Evolutionary conservation across 2,329 filamentous ascomycete genomes (phyloP).

Genomic region (Scleromitrula shiraiana): DNA sequence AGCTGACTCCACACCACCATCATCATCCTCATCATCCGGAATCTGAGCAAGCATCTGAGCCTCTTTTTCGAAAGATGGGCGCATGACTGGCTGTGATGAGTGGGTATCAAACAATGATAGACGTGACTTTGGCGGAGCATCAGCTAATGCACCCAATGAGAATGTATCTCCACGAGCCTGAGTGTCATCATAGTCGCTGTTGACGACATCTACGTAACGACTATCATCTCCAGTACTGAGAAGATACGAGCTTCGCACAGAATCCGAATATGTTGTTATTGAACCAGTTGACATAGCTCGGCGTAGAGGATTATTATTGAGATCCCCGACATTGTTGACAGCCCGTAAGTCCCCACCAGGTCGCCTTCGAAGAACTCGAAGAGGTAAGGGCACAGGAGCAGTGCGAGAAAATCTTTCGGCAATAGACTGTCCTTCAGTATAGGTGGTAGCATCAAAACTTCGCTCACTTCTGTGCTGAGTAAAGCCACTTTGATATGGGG

Average conservation of each 20-base stretch:
- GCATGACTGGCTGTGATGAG: slow-evolving; percentile 54
- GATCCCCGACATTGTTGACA: slow-evolving; percentile 55
- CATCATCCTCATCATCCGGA: slow-evolving; percentile 69
- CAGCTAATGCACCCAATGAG: slow-evolving; percentile 51
- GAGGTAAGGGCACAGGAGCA: slow-evolving; percentile 41
- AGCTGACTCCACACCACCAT: slow-evolving; percentile 88
- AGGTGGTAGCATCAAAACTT: slow-evolving; percentile 55
- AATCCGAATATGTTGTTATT: slow-evolving; percentile 52
- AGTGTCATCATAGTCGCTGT: slow-evolving; percentile 32
- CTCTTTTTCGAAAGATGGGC: slow-evolving; percentile 78
- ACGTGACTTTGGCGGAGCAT: slow-evolving; percentile 38
- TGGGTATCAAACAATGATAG: slow-evolving; percentile 53
- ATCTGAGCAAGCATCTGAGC: slow-evolving; percentile 81
- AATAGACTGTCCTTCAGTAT: slow-evolving; percentile 41
- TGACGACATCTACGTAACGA: slow-evolving; percentile 39
- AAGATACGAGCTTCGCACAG: slow-evolving; percentile 49
- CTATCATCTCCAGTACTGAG: slow-evolving; percentile 32
- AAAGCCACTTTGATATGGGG: slow-evolving; percentile 52
- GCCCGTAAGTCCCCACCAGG: slow-evolving; percentile 70
- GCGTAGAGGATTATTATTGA: slow-evolving; percentile 42
- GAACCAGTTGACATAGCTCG: slow-evolving; percentile 52
- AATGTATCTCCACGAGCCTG: slow-evolving; percentile 40
- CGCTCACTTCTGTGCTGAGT: slow-evolving; percentile 41
- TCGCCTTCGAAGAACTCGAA: slow-evolving; percentile 58
- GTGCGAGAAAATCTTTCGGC: slow-evolving; percentile 39